These are phyloP conservation scores for Suillus subaureus DNA, from an alignment of 768 basidiomycete genomes.

Conservation along the genomic window DNA sequence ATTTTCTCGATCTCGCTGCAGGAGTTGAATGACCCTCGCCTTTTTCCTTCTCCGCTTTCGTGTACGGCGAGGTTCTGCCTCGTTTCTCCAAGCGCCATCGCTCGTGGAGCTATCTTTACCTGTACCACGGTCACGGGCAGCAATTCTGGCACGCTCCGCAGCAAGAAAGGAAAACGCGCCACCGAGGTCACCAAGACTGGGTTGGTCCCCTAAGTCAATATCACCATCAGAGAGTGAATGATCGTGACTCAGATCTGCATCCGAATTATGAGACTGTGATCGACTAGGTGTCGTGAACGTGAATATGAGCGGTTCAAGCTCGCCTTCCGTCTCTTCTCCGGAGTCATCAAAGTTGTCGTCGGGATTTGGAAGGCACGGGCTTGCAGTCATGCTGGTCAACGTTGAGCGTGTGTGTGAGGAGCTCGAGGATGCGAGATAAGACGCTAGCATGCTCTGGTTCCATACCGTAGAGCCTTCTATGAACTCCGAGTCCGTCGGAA, in stretches of 20 bases:
- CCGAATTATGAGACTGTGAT: slow-evolving; percentile 3
- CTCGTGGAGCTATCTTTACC: slow-evolving; percentile 35
- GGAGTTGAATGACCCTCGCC: slow-evolving; percentile 32
- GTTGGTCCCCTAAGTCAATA: slow-evolving; percentile 42
- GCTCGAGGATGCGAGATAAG: slow-evolving; percentile 49
- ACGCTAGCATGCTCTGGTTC: slow-evolving; percentile 58
- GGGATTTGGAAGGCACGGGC: slow-evolving; percentile 1
- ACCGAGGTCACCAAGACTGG: slow-evolving; percentile 74
- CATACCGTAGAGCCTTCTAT: slow-evolving; percentile 64
- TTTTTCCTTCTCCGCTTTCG: slow-evolving; percentile 43
- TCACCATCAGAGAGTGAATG: slow-evolving; percentile 21
- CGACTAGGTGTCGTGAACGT: slow-evolving; percentile 32
- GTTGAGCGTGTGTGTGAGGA: slow-evolving; percentile 16
- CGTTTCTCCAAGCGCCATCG: slow-evolving; percentile 42
- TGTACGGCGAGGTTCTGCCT: slow-evolving; percentile 41
- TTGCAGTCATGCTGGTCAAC: slow-evolving; percentile 15
- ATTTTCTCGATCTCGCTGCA: slow-evolving; percentile 23
- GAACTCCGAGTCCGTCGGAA: slow-evolving; percentile 38
- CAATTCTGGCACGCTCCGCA: slow-evolving; percentile 63
- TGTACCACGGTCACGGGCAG: slow-evolving; percentile 38
- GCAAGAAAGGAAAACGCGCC: slow-evolving; percentile 76
- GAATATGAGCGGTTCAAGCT: slow-evolving; percentile 28
- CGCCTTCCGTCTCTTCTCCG: slow-evolving; percentile 41
- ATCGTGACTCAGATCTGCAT: slow-evolving; percentile 3
- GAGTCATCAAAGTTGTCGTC: slow-evolving; percentile 19